These are phyloP conservation scores for Pholiota molesta DNA, from an alignment of 768 basidiomycete species.

Conservation along the genomic window DNA sequence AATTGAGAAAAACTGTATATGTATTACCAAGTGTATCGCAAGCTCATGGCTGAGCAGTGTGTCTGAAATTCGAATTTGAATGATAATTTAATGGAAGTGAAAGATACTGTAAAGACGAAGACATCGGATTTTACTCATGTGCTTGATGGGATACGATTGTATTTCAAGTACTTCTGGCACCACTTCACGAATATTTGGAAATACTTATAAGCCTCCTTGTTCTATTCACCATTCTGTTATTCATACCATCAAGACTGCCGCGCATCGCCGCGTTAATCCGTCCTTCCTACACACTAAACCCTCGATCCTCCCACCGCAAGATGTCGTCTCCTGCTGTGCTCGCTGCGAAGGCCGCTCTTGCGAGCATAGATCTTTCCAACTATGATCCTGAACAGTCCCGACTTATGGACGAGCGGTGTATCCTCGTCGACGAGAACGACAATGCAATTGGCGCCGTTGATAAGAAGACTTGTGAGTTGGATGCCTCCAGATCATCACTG, in stretches of 20 bases:
- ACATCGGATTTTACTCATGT: too few species aligned
- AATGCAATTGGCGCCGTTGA: constrained; percentile 82
- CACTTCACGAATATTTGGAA: constrained; percentile 5
- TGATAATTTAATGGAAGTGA: too few species aligned
- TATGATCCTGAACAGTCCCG: constrained; percentile 94
- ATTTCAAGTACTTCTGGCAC: neutral
- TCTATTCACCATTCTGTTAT: constrained; percentile 20
- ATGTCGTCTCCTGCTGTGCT: constrained; percentile 65
- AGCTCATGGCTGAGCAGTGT: too few species aligned
- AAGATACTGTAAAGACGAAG: too few species aligned
- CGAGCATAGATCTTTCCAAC: constrained; percentile 73
- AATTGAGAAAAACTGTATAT: neutral
- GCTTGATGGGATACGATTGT: neutral
- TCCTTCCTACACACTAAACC: constrained; percentile 3
- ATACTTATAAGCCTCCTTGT: neutral
- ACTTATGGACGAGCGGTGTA: constrained; percentile 96
- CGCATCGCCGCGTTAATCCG: constrained; percentile 22
- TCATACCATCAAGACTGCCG: constrained; percentile 21
- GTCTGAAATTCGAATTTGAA: too few species aligned
- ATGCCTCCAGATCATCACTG: neutral
- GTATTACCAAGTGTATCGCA: too few species aligned
- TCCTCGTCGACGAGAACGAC: constrained; percentile 89
- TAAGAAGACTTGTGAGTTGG: constrained; percentile 90
- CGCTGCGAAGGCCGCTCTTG: constrained; percentile 66
- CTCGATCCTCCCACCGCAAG: constrained; percentile 11